phyloP scores from a whole-genome alignment of 2,329 filamentous ascomycete species.

The Epichloe brachyelytri region DNA sequence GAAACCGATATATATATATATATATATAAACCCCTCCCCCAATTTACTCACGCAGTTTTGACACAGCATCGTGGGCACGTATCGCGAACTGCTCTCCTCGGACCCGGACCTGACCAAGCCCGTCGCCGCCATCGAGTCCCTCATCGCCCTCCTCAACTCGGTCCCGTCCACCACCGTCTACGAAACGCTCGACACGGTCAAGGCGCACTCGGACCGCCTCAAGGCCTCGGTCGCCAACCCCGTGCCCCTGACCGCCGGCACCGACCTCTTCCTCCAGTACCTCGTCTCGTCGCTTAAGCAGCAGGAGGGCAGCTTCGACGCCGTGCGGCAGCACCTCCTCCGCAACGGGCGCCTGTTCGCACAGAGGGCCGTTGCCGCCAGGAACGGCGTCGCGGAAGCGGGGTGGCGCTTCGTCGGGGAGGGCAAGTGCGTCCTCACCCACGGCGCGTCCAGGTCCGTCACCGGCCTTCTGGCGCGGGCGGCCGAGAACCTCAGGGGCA shows the following conservation, averaged over 20 bases:
- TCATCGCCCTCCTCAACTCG: constrained; percentile 74
- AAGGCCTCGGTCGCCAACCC: constrained; percentile 74
- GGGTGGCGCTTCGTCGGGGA: constrained; percentile 70
- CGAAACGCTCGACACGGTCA: constrained; percentile 81
- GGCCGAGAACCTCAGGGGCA: constrained; percentile 39
- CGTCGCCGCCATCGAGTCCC: constrained; percentile 82
- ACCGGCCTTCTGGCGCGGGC: constrained; percentile 64
- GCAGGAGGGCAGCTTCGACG: constrained; percentile 52
- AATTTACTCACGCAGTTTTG: neutral
- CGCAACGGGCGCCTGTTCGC: constrained; percentile 82
- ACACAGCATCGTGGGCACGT: constrained; percentile 42
- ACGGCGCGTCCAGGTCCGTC: constrained; percentile 78
- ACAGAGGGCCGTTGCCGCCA: constrained; percentile 68
- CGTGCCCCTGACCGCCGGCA: constrained; percentile 83
- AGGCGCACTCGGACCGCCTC: constrained; percentile 62
- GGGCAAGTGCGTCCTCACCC: constrained; percentile 73
- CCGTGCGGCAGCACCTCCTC: constrained; percentile 70
- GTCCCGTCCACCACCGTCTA: constrained; percentile 76
- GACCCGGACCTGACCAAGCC: constrained; percentile 89
- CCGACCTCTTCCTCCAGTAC: constrained; percentile 90
- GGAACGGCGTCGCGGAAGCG: constrained; percentile 69
- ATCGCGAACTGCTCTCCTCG: constrained; percentile 39
- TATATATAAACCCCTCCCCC: neutral
- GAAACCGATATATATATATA: neutral
- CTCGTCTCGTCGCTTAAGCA: constrained; percentile 62